Conservation (phyloP, 2,329 filamentous ascomycete genomes). For the Ceratocystis smalleyi region DNA sequence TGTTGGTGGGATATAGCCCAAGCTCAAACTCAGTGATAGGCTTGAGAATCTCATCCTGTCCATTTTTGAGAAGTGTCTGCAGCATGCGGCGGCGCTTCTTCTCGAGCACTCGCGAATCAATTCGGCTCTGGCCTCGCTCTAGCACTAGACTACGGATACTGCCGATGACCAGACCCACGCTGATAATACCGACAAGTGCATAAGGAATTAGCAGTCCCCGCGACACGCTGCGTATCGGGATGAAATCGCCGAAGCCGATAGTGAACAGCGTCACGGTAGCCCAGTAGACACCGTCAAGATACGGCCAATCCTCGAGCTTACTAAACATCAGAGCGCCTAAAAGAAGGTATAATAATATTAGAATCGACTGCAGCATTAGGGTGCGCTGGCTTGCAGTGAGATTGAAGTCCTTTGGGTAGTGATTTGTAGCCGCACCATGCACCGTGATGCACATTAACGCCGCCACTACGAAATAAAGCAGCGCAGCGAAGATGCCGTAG, state of each 20-base stretch:
- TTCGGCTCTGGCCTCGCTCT: constrained; percentile 38
- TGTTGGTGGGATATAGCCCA: not conserved
- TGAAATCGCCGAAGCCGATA: constrained; percentile 45
- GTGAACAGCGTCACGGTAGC: constrained; percentile 57
- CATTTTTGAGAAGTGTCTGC: constrained; percentile 30
- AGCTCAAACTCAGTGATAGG: constrained; percentile 27
- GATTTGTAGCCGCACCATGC: constrained; percentile 50
- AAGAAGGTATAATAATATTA: constrained; percentile 67
- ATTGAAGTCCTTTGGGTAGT: constrained; percentile 64
- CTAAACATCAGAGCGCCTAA: constrained; percentile 64
- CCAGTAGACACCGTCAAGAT: constrained; percentile 66
- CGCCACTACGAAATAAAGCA: constrained; percentile 65
- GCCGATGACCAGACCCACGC: constrained; percentile 66
- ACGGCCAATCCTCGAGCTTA: constrained; percentile 56
- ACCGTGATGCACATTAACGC: constrained; percentile 67
- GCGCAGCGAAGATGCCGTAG: constrained; percentile 67
- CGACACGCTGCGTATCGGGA: constrained; percentile 36
- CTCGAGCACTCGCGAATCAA: constrained; percentile 44
- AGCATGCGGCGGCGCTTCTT: constrained; percentile 39
- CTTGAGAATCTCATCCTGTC: constrained; percentile 33
- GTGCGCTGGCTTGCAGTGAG: constrained; percentile 71
- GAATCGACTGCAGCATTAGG: constrained; percentile 77
- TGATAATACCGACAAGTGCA: constrained; percentile 68
- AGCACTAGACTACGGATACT: constrained; percentile 55
- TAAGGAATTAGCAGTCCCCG: constrained; percentile 68